phyloP scores from a whole-genome alignment of 2,329 filamentous ascomycete genomes.

The Corynespora cassiicola region DNA sequence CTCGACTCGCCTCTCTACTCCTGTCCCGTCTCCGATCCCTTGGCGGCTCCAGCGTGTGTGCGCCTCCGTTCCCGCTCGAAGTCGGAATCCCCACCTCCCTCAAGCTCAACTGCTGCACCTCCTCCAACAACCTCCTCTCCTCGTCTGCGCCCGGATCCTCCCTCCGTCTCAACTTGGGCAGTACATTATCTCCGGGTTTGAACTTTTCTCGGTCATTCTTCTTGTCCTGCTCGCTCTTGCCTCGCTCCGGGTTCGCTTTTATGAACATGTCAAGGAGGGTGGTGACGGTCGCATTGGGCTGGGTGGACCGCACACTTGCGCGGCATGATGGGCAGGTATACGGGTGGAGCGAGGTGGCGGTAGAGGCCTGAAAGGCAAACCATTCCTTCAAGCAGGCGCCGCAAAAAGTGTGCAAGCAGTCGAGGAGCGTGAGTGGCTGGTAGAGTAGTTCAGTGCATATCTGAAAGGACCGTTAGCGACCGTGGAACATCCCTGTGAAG shows the following conservation, averaged over 20 bases:
- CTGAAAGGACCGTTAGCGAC: conserved; percentile 62
- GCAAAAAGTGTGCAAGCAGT: conserved; percentile 96
- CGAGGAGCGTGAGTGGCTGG: conserved; percentile 87
- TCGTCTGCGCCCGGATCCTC: conserved; percentile 66
- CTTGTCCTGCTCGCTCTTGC: conserved; percentile 74
- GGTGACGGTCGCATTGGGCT: conserved; percentile 88
- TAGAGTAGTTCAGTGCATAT: conserved; percentile 97
- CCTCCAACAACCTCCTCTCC: conserved; percentile 73
- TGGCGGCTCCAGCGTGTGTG: conserved; percentile 31
- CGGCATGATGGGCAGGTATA: conserved; percentile 96
- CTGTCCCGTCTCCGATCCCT: conserved; percentile 41
- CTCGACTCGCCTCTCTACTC: conserved; percentile 46
- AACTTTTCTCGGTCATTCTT: conserved; percentile 78
- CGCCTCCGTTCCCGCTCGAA: conserved; percentile 50
- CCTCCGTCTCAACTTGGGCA: conserved; percentile 65
- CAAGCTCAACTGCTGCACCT: conserved; percentile 76
- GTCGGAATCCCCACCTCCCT: conserved; percentile 65
- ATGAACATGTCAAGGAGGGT: conserved; percentile 91
- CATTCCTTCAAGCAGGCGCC: conserved; percentile 95
- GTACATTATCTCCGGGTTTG: conserved; percentile 79
- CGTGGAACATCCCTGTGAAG: no score
- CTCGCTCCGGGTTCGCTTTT: conserved; percentile 77
- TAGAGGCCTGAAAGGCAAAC: conserved; percentile 81
- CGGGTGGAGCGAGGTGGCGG: conserved; percentile 59
- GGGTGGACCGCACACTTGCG: conserved; percentile 82